Base-by-base conservation (phyloP, 805 yeast species). In the Cyberlindnera japonica region DNA sequence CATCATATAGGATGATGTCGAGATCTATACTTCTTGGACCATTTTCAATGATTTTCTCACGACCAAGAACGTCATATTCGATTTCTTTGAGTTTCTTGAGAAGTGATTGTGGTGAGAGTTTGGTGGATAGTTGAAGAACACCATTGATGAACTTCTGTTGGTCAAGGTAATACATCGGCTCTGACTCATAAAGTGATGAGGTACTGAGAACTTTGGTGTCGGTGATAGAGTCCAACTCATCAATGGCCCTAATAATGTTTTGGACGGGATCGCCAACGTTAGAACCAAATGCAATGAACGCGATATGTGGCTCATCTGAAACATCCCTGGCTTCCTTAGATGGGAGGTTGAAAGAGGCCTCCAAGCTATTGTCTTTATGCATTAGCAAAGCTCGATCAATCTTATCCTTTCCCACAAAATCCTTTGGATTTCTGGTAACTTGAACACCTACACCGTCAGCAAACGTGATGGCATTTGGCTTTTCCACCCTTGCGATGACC, bases 1-100 rank as follows among this genome's bases (percentile, higher is more conserved):
- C 68, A 23, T 55, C 56, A 57, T 79, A 91, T 17, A 91, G 63
- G 12, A 91, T 51, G 12, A 93, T 86, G 62, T 93, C 99, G 36
- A 93, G 69, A 57, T 93, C 99, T 38, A 93, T 84, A 11, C 86
- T 66, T 43, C 99, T 70, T 8, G 99, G 99, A 0, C 99, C 96
- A 59, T 93, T 93, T 12, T 84, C 90, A 49, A 87, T 72, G 31
- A 78, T 64, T 58, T 93, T 93, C 17, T 81, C 81, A 31, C 99
- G 68, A 5, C 74, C 68, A 25, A 90, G 66, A 12, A 72, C 73
- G 7, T 77, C 68, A 53, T 87, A 87, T 61, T 93, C 99, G 32
- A 93, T 83, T 19, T 72, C 67, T 56, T 93, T 91, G 43, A 90
- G 62, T 8, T 70, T 62, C 16, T 59, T 58, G 23, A 93, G 64